These are phyloP conservation scores for Cladorrhinum samala DNA, from an alignment of 495 filamentous ascomycete species.

Conservation along the genomic window DNA sequence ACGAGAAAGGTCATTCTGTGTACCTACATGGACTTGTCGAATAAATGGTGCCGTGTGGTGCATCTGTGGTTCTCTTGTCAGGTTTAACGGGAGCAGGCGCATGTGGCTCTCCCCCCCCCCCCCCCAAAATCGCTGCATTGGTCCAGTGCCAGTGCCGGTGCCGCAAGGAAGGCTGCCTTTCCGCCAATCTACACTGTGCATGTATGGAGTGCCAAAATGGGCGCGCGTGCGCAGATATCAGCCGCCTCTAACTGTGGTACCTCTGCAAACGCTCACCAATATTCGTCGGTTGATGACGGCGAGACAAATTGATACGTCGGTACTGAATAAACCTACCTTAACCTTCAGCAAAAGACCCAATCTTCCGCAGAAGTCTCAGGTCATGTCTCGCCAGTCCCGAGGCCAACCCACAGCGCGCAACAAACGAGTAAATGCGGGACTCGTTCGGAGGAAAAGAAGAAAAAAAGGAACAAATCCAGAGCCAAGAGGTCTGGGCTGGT, in stretches of 20 bases:
- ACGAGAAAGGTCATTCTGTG: too few relatives aligned
- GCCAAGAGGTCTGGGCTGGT: conserved; percentile 1
- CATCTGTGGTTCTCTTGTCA: too few relatives aligned
- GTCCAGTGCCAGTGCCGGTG: not conserved
- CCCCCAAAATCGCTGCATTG: not conserved
- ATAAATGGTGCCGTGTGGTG: too few relatives aligned
- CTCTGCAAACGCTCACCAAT: too few relatives aligned
- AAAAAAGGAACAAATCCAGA: not conserved
- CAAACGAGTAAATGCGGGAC: not conserved
- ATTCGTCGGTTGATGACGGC: not conserved
- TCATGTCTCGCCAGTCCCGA: not conserved
- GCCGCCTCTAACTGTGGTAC: too few relatives aligned
- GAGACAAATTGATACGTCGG: not conserved
- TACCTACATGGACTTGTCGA: too few relatives aligned
- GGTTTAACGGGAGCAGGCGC: too few relatives aligned
- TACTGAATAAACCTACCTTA: too few relatives aligned
- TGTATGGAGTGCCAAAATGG: too few relatives aligned
- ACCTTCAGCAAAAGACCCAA: too few relatives aligned
- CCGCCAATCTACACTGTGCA: not conserved
- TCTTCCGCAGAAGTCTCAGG: not conserved
- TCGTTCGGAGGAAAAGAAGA: not conserved
- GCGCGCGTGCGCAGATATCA: too few relatives aligned
- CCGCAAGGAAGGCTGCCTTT: not conserved
- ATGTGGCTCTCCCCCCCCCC: too few relatives aligned
- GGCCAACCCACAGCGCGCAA: not conserved